phyloP scores from a whole-genome alignment of 2,329 filamentous ascomycete species.

The Aspergillus sp. region DNA sequence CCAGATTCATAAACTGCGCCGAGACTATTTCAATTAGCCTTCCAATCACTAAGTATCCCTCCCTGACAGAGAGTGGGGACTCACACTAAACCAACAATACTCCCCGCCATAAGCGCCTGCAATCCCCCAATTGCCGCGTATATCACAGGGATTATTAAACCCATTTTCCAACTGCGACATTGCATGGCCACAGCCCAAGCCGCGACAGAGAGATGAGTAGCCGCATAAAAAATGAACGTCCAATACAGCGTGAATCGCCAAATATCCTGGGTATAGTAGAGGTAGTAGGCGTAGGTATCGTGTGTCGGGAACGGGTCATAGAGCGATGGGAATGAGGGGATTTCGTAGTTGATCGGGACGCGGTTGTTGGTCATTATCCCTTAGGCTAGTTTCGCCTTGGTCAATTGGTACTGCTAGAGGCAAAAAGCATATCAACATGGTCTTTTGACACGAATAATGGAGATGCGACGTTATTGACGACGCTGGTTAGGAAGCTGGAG shows the following conservation, averaged over 20 bases:
- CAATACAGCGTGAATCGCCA: constrained; percentile 84
- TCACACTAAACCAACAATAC: constrained; percentile 72
- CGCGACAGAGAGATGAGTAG: constrained; percentile 67
- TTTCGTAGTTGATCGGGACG: constrained; percentile 54
- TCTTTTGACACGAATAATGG: not conserved
- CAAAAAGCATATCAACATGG: constrained; percentile 3
- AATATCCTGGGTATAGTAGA: constrained; percentile 70
- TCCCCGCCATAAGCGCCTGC: constrained; percentile 73
- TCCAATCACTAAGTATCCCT: not conserved
- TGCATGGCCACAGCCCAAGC: constrained; percentile 68
- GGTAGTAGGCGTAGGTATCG: constrained; percentile 52
- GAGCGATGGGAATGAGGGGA: constrained; percentile 72
- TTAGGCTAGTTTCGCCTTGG: constrained; percentile 1
- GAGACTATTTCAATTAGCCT: constrained; percentile 46
- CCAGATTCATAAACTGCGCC: constrained; percentile 75
- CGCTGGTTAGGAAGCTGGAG: not conserved
- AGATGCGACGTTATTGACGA: not conserved
- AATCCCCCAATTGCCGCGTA: constrained; percentile 66
- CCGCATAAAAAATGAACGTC: constrained; percentile 72
- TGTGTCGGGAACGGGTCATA: constrained; percentile 62
- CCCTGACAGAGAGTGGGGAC: constrained; percentile 25
- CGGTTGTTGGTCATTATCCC: constrained; percentile 32
- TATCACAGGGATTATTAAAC: constrained; percentile 66
- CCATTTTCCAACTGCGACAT: constrained; percentile 39
- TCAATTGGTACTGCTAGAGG: constrained; percentile 1